These are phyloP conservation scores for Cyanodermella asteris DNA, from an alignment of 2,329 filamentous ascomycete species.

Conservation along the genomic window DNA sequence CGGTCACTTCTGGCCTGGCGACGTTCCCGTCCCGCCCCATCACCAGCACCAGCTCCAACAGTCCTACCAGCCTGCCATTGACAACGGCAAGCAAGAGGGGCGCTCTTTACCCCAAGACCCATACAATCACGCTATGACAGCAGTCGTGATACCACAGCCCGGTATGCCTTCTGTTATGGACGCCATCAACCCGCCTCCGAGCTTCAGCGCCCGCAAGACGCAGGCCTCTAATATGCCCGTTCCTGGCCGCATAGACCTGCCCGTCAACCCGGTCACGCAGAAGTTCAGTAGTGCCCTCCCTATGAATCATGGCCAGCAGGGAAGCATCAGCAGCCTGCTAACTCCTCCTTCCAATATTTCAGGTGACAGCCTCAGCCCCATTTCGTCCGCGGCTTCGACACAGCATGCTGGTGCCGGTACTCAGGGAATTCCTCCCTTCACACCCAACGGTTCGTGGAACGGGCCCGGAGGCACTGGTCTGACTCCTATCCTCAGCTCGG, in stretches of 20 bases:
- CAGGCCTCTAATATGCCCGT: constrained; percentile 45
- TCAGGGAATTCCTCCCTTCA: constrained; percentile 33
- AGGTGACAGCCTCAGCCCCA: constrained; percentile 21
- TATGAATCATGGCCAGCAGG: constrained; percentile 23
- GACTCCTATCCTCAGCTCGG: constrained; percentile 32
- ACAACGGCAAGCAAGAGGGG: constrained; percentile 19
- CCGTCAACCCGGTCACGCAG: constrained; percentile 22
- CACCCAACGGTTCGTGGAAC: constrained; percentile 37
- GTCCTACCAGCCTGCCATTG: constrained; percentile 18
- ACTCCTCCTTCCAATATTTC: constrained; percentile 39
- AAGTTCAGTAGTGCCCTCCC: constrained; percentile 27
- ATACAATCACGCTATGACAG: constrained; percentile 34
- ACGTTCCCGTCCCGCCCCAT: constrained; percentile 11
- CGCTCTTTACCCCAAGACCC: constrained; percentile 18
- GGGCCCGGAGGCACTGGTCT: constrained; percentile 33
- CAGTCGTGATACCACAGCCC: constrained; percentile 35
- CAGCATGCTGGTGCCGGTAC: constrained; percentile 36
- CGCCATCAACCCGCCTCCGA: constrained; percentile 37
- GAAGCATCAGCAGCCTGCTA: constrained; percentile 38
- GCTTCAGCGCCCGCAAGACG: constrained; percentile 48
- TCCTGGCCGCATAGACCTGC: constrained; percentile 40
- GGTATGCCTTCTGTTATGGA: constrained; percentile 42
- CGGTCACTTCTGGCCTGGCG: constrained; percentile 26
- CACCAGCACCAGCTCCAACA: constrained; percentile 15
- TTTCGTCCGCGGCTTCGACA: constrained; percentile 38